Conservation (phyloP, 2,329 filamentous ascomycete species). For the Xylariaceae sp. region DNA sequence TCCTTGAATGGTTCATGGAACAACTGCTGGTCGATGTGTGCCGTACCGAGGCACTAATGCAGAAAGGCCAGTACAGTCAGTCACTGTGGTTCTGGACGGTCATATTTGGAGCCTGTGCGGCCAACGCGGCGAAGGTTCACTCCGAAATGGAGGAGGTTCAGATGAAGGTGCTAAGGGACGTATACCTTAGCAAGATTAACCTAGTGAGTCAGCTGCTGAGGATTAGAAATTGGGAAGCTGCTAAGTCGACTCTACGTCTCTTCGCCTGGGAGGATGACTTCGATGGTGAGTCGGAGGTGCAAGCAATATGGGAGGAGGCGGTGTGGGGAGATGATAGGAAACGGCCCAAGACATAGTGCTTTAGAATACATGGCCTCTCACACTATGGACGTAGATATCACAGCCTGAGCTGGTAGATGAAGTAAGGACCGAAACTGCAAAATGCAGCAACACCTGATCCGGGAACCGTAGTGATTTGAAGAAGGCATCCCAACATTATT, state of each 20-base stretch:
- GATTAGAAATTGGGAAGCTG: conserved; percentile 47
- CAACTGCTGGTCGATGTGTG: conserved; percentile 52
- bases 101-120: conserved; percentile 52
- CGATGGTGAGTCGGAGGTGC: conserved; percentile 48
- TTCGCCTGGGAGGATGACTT: conserved; percentile 50
- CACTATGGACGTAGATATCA: conserved; percentile 12
- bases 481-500: background rate
- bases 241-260: conserved; percentile 45
- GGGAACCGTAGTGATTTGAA: background rate
- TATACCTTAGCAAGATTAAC: conserved; percentile 50
- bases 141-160: conserved; percentile 46
- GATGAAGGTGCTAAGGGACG: conserved; percentile 45
- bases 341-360: conserved; percentile 23
- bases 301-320: conserved; percentile 50
- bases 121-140: conserved; percentile 45
- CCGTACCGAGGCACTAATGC: conserved; percentile 48
- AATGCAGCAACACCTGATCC: conserved; percentile 1
- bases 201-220: conserved; percentile 47
- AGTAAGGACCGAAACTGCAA: background rate
- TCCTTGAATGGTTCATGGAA: conserved; percentile 53
- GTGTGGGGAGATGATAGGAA: conserved; percentile 37
- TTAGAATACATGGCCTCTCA: conserved; percentile 21
- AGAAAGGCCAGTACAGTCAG: conserved; percentile 49
- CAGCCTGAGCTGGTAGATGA: conserved; percentile 1
- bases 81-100: conserved; percentile 54